A percentile compares a stretch with the other conserved stretches of the same genome.
Conservation (phyloP, 176 grass and related monocot genomes). For the Oryza longistaminata region DNA sequence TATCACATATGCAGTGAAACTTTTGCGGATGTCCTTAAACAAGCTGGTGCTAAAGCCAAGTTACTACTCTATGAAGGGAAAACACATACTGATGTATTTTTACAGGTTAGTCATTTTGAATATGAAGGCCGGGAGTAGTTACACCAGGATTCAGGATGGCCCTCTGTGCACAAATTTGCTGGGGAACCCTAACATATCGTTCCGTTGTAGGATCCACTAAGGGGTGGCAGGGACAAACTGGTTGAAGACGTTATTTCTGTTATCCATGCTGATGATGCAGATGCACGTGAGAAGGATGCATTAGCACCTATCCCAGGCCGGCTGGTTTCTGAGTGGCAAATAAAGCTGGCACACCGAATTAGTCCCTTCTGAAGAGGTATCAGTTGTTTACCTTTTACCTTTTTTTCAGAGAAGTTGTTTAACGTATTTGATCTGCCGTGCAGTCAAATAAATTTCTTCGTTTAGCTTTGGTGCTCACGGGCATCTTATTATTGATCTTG, state of each 20-base stretch:
- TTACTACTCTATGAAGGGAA: conserved; percentile 83
- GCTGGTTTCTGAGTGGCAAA: conserved; percentile 84
- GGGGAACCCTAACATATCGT: conserved; percentile 7
- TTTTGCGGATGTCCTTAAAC: conserved; percentile 57
- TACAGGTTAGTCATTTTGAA: conserved; percentile 57
- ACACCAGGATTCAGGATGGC: background rate
- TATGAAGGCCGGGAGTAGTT: background rate
- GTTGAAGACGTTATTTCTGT: conserved; percentile 78
- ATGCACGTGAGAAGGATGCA: conserved; percentile 45
- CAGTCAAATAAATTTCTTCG: background rate
- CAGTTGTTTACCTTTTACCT: background rate
- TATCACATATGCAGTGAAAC: conserved; percentile 54
- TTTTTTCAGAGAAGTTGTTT: background rate
- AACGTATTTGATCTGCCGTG: background rate
- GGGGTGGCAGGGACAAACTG: conserved; percentile 85
- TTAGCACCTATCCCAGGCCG: conserved; percentile 49
- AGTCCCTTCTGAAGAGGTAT: conserved; percentile 82
- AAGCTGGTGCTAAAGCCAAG: conserved; percentile 66
- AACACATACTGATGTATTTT: conserved; percentile 96
- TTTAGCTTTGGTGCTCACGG: background rate
- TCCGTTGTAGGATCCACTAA: conserved; percentile 79
- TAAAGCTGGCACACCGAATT: conserved; percentile 78
- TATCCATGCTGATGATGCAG: conserved; percentile 53
- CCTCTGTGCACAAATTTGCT: background rate
- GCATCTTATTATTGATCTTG: background rate